Conservation (phyloP, 2,329 filamentous ascomycete species). For the Aspergillus aculeatinus region DNA sequence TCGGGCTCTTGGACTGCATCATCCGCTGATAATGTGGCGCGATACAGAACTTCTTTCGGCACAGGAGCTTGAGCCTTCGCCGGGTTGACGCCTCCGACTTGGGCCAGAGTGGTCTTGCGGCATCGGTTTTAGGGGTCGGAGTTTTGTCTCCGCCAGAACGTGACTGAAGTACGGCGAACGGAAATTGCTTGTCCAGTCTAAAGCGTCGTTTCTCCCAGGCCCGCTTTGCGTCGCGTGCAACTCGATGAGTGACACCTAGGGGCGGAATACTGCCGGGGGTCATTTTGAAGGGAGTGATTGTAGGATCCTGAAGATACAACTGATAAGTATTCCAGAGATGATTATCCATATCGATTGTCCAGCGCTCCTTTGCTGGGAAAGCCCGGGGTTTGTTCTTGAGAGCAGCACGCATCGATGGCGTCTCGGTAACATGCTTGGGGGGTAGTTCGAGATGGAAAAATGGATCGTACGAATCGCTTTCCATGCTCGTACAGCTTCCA, state of each 20-base stretch:
- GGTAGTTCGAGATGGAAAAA: slow-evolving; percentile 49
- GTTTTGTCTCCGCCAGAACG: slow-evolving; percentile 51
- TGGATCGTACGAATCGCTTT: slow-evolving; percentile 58
- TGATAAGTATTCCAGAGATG: slow-evolving; percentile 67
- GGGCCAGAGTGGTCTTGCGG: slow-evolving; percentile 51
- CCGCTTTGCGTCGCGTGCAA: slow-evolving; percentile 60
- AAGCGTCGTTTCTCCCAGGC: slow-evolving; percentile 55
- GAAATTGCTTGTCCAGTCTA: slow-evolving; percentile 26
- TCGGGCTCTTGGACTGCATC: slow-evolving; percentile 60
- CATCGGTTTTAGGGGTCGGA: slow-evolving; percentile 39
- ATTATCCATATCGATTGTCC: slow-evolving; percentile 64
- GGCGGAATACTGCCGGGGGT: slow-evolving; percentile 63
- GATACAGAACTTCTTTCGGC: slow-evolving; percentile 61
- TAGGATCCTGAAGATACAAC: slow-evolving; percentile 64
- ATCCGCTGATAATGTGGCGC: slow-evolving; percentile 65
- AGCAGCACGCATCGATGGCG: slow-evolving; percentile 36
- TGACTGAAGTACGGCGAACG: slow-evolving; percentile 26
- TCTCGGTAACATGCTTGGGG: slow-evolving; percentile 39
- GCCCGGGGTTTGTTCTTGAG: slow-evolving; percentile 27
- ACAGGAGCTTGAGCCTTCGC: slow-evolving; percentile 58
- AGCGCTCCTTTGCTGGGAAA: slow-evolving; percentile 37
- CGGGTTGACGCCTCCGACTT: slow-evolving; percentile 59
- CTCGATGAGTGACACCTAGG: slow-evolving; percentile 63
- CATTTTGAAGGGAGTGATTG: slow-evolving; percentile 66
- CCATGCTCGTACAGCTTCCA: slow-evolving; percentile 61